Conservation (phyloP, 805 yeast genomes). For the Naumovozyma dairenensis region DNA sequence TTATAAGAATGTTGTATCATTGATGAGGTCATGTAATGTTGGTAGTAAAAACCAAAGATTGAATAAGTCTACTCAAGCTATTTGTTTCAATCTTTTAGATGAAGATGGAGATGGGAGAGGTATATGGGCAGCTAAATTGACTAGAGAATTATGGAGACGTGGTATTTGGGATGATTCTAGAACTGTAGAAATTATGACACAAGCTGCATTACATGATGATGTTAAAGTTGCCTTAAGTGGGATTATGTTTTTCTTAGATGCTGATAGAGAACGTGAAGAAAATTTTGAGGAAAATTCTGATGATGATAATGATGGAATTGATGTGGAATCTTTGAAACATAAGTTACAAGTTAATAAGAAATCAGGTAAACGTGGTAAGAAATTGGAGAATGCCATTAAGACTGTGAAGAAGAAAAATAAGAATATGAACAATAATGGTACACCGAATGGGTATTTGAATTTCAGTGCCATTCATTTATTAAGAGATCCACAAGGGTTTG, state of each 20-base stretch:
- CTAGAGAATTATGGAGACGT: slow-evolving; percentile 94
- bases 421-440: slow-evolving; percentile 46
- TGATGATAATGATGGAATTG: slow-evolving; percentile 65
- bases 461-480: slow-evolving; percentile 90
- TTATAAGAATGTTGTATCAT: slow-evolving; percentile 65
- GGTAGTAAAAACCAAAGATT: slow-evolving; percentile 86
- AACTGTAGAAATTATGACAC: slow-evolving; percentile 95
- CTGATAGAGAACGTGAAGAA: slow-evolving; percentile 73
- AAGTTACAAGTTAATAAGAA: slow-evolving; percentile 77
- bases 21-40: slow-evolving; percentile 73
- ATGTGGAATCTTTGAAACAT: slow-evolving; percentile 66
- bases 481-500: slow-evolving; percentile 96
- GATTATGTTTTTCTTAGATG: slow-evolving; percentile 83
- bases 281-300: slow-evolving; percentile 61
- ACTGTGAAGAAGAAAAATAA: slow-evolving; percentile 54
- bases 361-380: slow-evolving; percentile 68
- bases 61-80: slow-evolving; percentile 83
- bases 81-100: slow-evolving; percentile 78
- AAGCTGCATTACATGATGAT: slow-evolving; percentile 85
- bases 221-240: slow-evolving; percentile 83
- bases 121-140: slow-evolving; percentile 90
- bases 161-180: slow-evolving; percentile 97
- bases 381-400: slow-evolving; percentile 65
- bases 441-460: slow-evolving; percentile 45
- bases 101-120: slow-evolving; percentile 66